Percentiles rank a stretch among this genome's conserved stretches.
Evolutionary conservation across 169 alveolate genomes (phyloP).

Genomic region (Plasmodium coatneyi): DNA sequence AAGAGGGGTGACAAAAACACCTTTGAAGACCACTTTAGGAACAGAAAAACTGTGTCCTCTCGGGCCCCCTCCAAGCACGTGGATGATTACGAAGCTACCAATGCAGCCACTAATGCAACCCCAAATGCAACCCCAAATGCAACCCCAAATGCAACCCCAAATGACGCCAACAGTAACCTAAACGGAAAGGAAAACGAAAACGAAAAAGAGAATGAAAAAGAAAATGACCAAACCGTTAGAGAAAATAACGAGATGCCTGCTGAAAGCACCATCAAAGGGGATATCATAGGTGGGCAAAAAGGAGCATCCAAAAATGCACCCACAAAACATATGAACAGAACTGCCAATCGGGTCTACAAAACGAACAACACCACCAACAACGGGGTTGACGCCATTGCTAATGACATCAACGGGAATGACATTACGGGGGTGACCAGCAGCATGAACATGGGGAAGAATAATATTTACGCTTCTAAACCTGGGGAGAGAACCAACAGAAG

Average conservation of each 20-base stretch:
- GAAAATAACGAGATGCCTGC: constrained; percentile 4
- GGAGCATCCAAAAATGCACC: background rate
- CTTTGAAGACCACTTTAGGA: constrained; percentile 75
- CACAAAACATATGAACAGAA: background rate
- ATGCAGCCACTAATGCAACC: background rate
- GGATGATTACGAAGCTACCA: constrained; percentile 79
- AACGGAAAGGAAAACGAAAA: background rate
- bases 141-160: background rate
- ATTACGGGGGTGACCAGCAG: background rate
- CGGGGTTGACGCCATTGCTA: background rate
- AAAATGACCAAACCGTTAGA: background rate
- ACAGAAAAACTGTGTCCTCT: constrained; percentile 77
- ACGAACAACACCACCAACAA: background rate
- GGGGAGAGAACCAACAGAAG: background rate
- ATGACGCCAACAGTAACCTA: background rate
- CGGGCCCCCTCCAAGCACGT: constrained; percentile 85
- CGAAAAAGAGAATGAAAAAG: constrained; percentile 1
- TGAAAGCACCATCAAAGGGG: background rate
- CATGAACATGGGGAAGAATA: background rate
- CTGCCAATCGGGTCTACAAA: background rate
- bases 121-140: background rate
- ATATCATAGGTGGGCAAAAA: background rate
- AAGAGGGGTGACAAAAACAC: constrained; percentile 74
- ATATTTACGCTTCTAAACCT: background rate
- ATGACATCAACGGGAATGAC: background rate